Evolutionary conservation across 768 basidiomycete genomes (phyloP), one percentile per base, ranked within the genome.

Genomic region (Psilocybe tampanensis): DNA sequence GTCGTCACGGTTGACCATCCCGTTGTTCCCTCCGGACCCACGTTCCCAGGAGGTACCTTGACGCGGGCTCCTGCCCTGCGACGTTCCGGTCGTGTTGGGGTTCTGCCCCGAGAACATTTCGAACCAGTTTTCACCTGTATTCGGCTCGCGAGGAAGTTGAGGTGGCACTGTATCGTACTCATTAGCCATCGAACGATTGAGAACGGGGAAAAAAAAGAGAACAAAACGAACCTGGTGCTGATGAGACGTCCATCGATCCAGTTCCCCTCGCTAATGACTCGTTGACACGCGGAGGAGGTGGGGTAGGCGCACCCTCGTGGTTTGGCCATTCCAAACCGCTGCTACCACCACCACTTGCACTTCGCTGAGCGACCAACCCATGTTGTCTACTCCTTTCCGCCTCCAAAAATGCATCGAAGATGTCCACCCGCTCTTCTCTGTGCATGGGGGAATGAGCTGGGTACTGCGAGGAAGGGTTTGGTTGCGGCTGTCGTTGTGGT

Each of bases 371-470:
- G 7, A 43, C 44, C 26, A 21, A 42, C 47, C 26, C 47, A 5
- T 48, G 39, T 7, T 65, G 58, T 49, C 64, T 60, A 50, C 62
- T 57, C 36, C 65, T 59, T 32, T 72, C 68, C n/a, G 70, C 70
- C 55, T 71, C 70, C 6, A 71, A 59, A 48, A 72, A 70, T 23
- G 66, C 65, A 7, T 66, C 66, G 33, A 70, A 70, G 51, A 67
- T 61, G 21, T 67, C 68, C 18, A 47, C 15, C 33, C 66, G 17
- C 45, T 52, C 7, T 44, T 56, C 52, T 39, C 61, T 21, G 21
- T 24, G 32, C 33, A 26, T 24, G 24, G 50, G 54, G 12, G 41
- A 24, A 17, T 41, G 56, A 19, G 21, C 19, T 23, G 8, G 43
- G 49, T 19, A n/a, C 34, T 44, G 55, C 17, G 32, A 21, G n/a